A percentile compares a stretch with the other conserved stretches of the same genome.
phyloP scores from a whole-genome alignment of 202 grass and related monocot genomes.

The Schoenoplectus triqueter region DNA sequence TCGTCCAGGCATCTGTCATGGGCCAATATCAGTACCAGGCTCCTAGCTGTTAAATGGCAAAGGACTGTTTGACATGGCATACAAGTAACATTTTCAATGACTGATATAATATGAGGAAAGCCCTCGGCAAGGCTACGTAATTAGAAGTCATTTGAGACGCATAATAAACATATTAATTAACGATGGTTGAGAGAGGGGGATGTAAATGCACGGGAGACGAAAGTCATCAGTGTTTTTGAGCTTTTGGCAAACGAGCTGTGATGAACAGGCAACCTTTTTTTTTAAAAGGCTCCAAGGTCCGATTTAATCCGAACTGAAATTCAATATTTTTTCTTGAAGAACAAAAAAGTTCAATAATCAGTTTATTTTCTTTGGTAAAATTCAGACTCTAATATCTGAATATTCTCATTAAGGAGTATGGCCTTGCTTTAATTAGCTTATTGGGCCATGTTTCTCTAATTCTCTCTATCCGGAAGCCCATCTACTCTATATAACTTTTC shows the following conservation, averaged over 20 bases:
- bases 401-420: not conserved
- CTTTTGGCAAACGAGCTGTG: not conserved
- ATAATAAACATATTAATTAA: not conserved
- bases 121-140: not conserved
- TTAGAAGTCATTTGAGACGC: not conserved
- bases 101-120: not conserved
- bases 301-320: no score
- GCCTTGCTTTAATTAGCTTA: not conserved
- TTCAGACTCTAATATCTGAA: not conserved
- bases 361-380: not conserved
- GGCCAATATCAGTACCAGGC: not conserved
- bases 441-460: not conserved
- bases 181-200: not conserved
- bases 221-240: not conserved
- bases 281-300: no score
- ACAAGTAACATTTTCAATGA: not conserved
- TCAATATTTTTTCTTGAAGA: not conserved
- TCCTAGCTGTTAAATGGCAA: not conserved
- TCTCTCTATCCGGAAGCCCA: not conserved
- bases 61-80: not conserved
- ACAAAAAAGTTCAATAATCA: not conserved
- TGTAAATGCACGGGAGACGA: not conserved
- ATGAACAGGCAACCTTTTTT: not conserved
- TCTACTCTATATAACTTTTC: not conserved
- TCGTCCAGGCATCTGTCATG: not conserved